Conservation (phyloP, 208 protist species). For the Wallacemonas sp. region DNA sequence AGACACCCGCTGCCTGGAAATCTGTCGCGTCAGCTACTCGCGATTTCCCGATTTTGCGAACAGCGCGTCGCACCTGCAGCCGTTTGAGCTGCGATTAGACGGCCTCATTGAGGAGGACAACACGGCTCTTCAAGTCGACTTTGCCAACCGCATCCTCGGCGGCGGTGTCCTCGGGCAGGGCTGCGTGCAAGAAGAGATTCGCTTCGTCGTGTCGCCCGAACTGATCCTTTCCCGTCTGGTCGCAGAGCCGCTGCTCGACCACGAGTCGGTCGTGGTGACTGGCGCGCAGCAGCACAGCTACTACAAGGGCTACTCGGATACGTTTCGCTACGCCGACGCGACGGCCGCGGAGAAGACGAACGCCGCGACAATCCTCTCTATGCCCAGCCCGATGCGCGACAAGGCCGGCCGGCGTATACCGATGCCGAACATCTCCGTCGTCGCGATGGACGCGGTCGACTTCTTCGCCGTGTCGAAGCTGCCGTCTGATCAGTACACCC, state of each 20-base stretch:
- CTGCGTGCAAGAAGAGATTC: constrained; percentile 92
- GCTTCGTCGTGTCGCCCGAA: constrained; percentile 82
- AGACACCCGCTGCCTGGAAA: constrained; percentile 28
- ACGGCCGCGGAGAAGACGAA: not conserved
- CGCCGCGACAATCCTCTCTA: not conserved
- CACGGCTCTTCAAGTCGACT: constrained; percentile 75
- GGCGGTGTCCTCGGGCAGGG: constrained; percentile 80
- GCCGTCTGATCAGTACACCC: constrained; percentile 47
- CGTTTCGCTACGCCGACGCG: constrained; percentile 45
- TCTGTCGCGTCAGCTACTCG: constrained; percentile 30
- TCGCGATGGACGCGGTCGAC: constrained; percentile 78
- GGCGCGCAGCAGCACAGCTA: constrained; percentile 55
- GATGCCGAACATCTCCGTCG: constrained; percentile 44
- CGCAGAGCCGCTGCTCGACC: constrained; percentile 52
- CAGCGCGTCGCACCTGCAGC: constrained; percentile 27
- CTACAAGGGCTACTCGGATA: constrained; percentile 70
- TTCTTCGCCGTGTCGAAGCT: constrained; percentile 16
- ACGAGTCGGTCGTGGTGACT: constrained; percentile 74
- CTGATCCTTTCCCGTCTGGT: constrained; percentile 72
- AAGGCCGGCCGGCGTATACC: constrained; percentile 7
- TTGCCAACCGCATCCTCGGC: constrained; percentile 86
- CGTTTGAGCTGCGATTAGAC: constrained; percentile 19
- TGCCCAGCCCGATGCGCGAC: constrained; percentile 1
- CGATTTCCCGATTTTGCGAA: constrained; percentile 44
- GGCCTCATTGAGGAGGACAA: constrained; percentile 70